Evolutionary conservation across 2,329 filamentous ascomycete genomes (phyloP).

Genomic region (Neofusicoccum umdonicola): DNA sequence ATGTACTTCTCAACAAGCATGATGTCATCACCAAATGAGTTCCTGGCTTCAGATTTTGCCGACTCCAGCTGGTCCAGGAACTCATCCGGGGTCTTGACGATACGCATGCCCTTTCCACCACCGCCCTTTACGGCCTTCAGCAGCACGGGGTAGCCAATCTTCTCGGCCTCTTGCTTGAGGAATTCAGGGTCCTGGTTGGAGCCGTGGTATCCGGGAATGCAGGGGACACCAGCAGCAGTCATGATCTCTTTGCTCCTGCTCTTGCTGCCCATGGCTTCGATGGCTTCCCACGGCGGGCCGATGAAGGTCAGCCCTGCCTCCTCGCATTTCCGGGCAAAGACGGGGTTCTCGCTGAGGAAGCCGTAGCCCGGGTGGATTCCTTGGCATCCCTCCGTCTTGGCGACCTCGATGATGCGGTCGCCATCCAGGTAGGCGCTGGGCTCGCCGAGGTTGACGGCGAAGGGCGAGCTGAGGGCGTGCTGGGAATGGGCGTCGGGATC

Average conservation of each 20-base stretch:
- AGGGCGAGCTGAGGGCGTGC: conserved; percentile 81
- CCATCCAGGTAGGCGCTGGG: conserved; percentile 89
- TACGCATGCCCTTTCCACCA: conserved; percentile 68
- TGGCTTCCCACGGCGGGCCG: conserved; percentile 77
- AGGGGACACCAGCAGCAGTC: conserved; percentile 90
- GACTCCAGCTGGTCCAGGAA: conserved; percentile 62
- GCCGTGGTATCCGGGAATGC: conserved; percentile 94
- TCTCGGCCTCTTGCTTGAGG: conserved; percentile 67
- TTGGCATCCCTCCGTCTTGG: conserved; percentile 80
- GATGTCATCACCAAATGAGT: conserved; percentile 65
- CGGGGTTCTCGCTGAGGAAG: conserved; percentile 88
- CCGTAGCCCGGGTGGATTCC: conserved; percentile 96
- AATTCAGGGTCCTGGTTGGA: conserved; percentile 67
- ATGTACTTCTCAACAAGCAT: conserved; percentile 69
- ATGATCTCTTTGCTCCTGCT: conserved; percentile 93
- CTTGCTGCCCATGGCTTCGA: conserved; percentile 87
- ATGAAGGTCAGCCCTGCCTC: conserved; percentile 92
- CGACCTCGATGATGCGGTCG: conserved; percentile 84
- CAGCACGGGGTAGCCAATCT: conserved; percentile 65
- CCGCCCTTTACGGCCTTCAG: conserved; percentile 66
- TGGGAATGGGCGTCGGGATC: conserved; percentile 84
- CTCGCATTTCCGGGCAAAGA: conserved; percentile 83
- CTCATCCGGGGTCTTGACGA: conserved; percentile 56
- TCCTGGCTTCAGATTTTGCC: conserved; percentile 62
- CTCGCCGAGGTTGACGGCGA: conserved; percentile 78